Conservation (phyloP, 139 green algal genomes). For the Parachlorella kessleri region DNA sequence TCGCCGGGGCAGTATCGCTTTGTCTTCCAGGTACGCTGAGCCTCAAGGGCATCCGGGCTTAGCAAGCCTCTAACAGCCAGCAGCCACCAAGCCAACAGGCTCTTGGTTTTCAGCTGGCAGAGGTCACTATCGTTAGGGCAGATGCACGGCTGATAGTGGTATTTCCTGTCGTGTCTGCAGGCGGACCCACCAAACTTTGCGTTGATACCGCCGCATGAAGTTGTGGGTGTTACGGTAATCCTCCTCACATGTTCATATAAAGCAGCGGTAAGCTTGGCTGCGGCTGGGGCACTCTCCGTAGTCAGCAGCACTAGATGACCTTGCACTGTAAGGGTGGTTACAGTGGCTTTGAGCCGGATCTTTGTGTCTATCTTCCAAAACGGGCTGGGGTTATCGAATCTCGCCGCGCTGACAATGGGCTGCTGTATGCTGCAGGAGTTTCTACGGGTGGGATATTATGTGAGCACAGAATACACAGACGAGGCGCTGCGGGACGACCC, state of each 20-base stretch:
- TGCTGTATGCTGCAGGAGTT: conserved; percentile 67
- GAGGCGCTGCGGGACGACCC: conserved; percentile 85
- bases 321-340: no score
- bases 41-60: background rate
- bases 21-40: conserved; percentile 66
- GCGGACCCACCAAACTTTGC: conserved; percentile 82
- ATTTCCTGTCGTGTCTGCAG: conserved; percentile 45
- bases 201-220: conserved; percentile 78
- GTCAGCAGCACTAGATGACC: no score
- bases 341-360: no score
- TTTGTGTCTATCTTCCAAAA: no score
- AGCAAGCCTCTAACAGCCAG: no score
- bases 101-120: no score
- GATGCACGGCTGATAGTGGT: no score
- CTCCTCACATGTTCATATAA: conserved; percentile 96
- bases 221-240: conserved; percentile 94
- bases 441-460: conserved; percentile 93
- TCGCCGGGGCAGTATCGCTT: conserved; percentile 89
- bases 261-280: no score
- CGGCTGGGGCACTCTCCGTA: no score
- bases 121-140: no score
- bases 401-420: background rate
- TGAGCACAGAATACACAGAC: conserved; percentile 95
- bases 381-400: no score
- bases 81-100: no score